These are phyloP conservation scores for Camelina sativa DNA, from an alignment of 345 rosid species.

Conservation along the genomic window DNA sequence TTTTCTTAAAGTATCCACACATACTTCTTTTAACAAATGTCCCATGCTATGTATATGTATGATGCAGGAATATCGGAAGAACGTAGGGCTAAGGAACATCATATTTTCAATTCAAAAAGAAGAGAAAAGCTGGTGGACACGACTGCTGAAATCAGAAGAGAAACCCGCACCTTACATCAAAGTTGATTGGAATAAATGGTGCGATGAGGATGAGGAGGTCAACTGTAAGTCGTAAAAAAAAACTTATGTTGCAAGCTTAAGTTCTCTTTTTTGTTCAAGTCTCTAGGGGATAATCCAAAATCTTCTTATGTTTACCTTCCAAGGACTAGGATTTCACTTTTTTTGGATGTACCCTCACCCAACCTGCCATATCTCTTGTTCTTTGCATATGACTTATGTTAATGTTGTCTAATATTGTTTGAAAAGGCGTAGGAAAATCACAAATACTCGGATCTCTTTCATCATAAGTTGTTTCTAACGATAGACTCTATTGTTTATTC, in stretches of 20 bases:
- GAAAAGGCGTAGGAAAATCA: not conserved
- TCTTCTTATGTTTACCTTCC: not conserved
- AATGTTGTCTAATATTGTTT: constrained; percentile 5
- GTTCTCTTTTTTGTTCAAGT: constrained; percentile 1
- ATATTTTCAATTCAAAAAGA: constrained; percentile 77
- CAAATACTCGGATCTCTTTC: not conserved
- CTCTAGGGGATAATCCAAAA: not conserved
- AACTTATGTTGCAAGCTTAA: not conserved
- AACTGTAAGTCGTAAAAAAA: constrained; percentile 56
- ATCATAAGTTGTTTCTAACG: constrained; percentile 1
- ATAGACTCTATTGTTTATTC: not conserved
- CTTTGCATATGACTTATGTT: not conserved
- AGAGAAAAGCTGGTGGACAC: constrained; percentile 95
- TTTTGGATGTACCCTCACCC: not conserved
- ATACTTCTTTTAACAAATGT: not conserved
- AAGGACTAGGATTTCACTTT: not conserved
- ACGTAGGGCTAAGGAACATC: constrained; percentile 87
- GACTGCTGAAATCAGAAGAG: constrained; percentile 76
- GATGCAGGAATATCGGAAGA: constrained; percentile 76
- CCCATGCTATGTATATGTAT: constrained; percentile 6
- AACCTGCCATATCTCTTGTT: not conserved
- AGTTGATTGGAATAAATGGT: constrained; percentile 99
- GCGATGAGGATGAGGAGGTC: constrained; percentile 90
- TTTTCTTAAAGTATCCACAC: too few relatives aligned
- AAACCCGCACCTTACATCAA: constrained; percentile 98